Conservation (phyloP, 768 basidiomycete species). For the Filobasidium floriforme region DNA sequence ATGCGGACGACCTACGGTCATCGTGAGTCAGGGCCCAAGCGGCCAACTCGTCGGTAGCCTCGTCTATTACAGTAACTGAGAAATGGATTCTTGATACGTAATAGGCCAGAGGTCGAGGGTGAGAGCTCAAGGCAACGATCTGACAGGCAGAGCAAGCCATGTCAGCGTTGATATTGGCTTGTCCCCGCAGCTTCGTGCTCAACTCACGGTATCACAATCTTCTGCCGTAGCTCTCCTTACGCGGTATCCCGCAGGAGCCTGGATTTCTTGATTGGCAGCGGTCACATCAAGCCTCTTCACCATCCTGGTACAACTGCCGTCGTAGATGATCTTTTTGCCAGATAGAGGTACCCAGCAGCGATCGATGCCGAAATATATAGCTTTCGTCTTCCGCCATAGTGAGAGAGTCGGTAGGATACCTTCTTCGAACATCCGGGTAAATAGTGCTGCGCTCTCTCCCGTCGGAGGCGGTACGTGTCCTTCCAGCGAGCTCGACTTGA, state of each 20-base stretch:
- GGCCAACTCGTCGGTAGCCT: not conserved
- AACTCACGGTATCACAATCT: slow-evolving; percentile 3
- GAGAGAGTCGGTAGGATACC: not conserved
- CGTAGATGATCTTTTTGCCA: not conserved
- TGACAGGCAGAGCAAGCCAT: not conserved
- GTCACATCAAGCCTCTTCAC: not conserved
- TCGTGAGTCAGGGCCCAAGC: slow-evolving; percentile 13
- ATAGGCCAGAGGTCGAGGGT: slow-evolving; percentile 3
- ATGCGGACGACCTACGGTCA: not conserved
- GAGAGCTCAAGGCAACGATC: not conserved
- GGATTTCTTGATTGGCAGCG: not conserved
- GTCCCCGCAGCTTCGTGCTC: not conserved
- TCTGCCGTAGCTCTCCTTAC: not conserved
- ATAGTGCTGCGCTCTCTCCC: not conserved
- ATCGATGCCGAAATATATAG: not conserved
- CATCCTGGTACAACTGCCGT: not conserved
- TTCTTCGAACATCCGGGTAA: not conserved
- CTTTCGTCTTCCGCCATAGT: not conserved
- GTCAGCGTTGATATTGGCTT: not conserved
- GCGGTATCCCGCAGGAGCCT: not conserved
- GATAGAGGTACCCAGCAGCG: not conserved
- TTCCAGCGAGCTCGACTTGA: not conserved
- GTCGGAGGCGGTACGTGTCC: not conserved
- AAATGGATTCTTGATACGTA: slow-evolving; percentile 8
- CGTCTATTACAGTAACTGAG: slow-evolving; percentile 3